These are phyloP conservation scores for Leccinum variabile DNA, from an alignment of 1,284 basidiomycete species.

Conservation along the genomic window DNA sequence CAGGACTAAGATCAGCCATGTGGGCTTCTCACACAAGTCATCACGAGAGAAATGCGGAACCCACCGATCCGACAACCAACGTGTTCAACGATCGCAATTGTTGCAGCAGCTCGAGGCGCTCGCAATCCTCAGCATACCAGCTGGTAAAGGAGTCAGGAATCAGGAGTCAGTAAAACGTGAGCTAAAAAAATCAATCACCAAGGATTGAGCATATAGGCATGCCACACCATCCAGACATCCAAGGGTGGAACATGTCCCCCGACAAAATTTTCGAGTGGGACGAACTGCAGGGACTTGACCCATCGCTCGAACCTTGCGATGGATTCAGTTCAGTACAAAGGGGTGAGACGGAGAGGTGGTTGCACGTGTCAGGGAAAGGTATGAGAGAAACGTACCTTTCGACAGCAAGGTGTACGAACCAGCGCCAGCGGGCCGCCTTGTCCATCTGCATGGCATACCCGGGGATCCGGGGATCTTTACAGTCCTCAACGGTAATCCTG, in stretches of 20 bases:
- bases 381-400: constrained; percentile 24
- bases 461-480: constrained; percentile 30
- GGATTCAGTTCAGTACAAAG: neutral
- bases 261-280: constrained; percentile 31
- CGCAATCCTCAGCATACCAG: constrained; percentile 42
- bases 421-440: constrained; percentile 29
- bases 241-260: constrained; percentile 38
- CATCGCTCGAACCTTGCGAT: constrained; percentile 38
- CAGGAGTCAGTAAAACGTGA: constrained; percentile 1
- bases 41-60: neutral
- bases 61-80: constrained; percentile 25
- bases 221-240: constrained; percentile 51
- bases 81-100: constrained; percentile 25
- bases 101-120: constrained; percentile 31
- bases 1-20: neutral
- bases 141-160: constrained; percentile 18
- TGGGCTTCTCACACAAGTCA: neutral
- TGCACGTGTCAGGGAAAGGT: no score
- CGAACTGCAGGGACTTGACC: constrained; percentile 28
- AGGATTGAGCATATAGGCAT: constrained; percentile 44
- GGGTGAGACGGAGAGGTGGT: neutral
- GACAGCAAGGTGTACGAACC: constrained; percentile 34
- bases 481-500: constrained; percentile 26
- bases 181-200: constrained; percentile 25
- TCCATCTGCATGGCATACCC: constrained; percentile 27